Percentiles rank a stretch among this genome's conserved stretches.
These are phyloP conservation scores for Saccharomyces hybrid DNA, from an alignment of 1,139 yeast genomes.

Conservation along the genomic window DNA sequence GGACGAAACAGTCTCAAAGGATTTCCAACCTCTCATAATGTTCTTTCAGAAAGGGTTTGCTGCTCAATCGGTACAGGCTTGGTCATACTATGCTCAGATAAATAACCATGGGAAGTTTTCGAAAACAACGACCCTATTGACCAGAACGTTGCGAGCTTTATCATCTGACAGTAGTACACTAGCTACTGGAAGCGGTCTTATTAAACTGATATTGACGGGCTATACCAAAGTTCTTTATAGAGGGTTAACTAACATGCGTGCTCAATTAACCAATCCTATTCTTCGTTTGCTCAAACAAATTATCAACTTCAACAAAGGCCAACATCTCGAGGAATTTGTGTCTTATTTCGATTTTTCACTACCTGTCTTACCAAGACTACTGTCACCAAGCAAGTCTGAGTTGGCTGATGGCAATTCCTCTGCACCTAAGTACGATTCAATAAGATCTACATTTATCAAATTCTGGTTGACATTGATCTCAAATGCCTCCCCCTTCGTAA, in stretches of 20 bases:
- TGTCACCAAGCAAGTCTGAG: conserved; percentile 47
- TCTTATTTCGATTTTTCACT: conserved; percentile 63
- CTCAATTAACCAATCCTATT: conserved; percentile 55
- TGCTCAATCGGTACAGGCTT: conserved; percentile 40
- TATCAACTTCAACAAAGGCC: conserved; percentile 43
- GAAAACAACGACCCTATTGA: conserved; percentile 34
- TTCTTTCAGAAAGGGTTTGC: conserved; percentile 34
- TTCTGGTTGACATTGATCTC: conserved; percentile 54
- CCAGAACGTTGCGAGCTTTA: conserved; percentile 16
- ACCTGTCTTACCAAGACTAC: conserved; percentile 53
- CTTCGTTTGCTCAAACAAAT: conserved; percentile 49
- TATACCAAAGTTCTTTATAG: conserved; percentile 62
- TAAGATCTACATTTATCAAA: conserved; percentile 51
- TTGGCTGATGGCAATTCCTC: conserved; percentile 32
- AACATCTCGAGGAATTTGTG: conserved; percentile 48
- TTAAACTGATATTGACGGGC: conserved; percentile 46
- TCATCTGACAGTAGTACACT: conserved; percentile 19
- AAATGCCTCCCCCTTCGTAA: conserved; percentile 42
- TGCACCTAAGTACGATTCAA: conserved; percentile 34
- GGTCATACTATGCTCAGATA: conserved; percentile 61
- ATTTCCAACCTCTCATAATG: conserved; percentile 25
- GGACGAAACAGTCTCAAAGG: conserved; percentile 18
- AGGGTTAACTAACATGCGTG: conserved; percentile 52
- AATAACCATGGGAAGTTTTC: conserved; percentile 51
- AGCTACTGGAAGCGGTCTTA: conserved; percentile 36